phyloP scores from a whole-genome alignment of 495 filamentous ascomycete species.

The Saxispiralis lemnorum region DNA sequence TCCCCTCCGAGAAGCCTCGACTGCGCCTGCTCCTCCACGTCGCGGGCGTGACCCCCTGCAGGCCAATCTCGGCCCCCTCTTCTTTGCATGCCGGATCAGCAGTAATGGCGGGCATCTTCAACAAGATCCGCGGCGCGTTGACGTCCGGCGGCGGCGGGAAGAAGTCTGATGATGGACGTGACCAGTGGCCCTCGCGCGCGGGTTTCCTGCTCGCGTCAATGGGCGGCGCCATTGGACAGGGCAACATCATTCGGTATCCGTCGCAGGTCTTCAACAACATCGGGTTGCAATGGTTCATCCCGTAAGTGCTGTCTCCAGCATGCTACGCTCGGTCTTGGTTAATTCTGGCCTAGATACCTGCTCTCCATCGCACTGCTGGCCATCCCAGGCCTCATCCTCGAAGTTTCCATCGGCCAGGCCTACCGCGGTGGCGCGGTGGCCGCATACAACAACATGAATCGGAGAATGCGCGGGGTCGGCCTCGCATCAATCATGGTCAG shows the following conservation, averaged over 20 bases:
- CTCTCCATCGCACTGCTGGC: neutral
- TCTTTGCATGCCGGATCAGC: too few relatives aligned
- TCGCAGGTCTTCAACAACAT: slow-evolving; percentile 3
- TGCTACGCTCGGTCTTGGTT: too few relatives aligned
- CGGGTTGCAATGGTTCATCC: slow-evolving; percentile 1
- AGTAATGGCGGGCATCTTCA: too few relatives aligned
- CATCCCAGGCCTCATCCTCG: neutral
- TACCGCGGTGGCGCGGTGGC: neutral
- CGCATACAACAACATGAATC: neutral
- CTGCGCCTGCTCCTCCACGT: too few relatives aligned
- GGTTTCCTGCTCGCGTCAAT: neutral
- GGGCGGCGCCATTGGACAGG: neutral
- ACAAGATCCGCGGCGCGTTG: too few relatives aligned
- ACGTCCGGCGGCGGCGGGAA: neutral
- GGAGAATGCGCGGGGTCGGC: neutral
- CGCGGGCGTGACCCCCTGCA: too few relatives aligned
- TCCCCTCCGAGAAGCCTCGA: too few relatives aligned
- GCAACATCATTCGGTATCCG: slow-evolving; percentile 1
- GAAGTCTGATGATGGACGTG: neutral
- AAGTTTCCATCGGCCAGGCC: slow-evolving; percentile 1
- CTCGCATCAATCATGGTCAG: neutral
- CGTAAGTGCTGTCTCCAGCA: neutral
- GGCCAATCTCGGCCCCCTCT: too few relatives aligned
- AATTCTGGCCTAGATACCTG: neutral
- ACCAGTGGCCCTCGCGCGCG: neutral